Base-by-base conservation (phyloP, 306 rosid species). In the Delonix regia region DNA sequence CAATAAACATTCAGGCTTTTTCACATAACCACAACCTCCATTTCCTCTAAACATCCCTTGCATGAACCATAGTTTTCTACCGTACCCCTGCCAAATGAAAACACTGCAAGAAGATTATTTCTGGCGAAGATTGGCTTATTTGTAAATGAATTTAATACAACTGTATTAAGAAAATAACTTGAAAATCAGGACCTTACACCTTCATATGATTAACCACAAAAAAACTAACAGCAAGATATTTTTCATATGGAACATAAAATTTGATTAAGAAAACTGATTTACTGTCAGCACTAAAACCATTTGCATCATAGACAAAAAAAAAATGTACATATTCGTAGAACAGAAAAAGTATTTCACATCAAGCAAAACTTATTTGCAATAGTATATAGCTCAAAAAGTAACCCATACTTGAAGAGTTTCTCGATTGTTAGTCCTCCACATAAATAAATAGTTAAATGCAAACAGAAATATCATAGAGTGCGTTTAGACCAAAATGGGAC, bases 1-100 rank as follows among this genome's bases (percentile, higher is more conserved):
- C 84, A 92, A 27, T 47, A 94, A 90, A 81, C 87, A 87, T 5
- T 73, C 85, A 12, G 97, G 97, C 44, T 89, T 92, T 73, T 88
- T 92, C 81, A 94, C 85, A 79, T 92, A 92, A 77, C 97, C 98
- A 81, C 97, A 89, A 55, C 88, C 95, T 64, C 98, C 98, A 78
- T 94, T 94, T 61, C 90, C 89, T 88, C 88, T 89, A 80, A 92
- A 94, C 98, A 94, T 92, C 76, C 97, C 98, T 51, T 89, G 92
- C 97, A 92, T 90, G 84, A 41, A 65, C 97, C 97, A 82, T 4
- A 92, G 89, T 51, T 88, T 83, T 87, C 81, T 94, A 36, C 93
- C 97, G 77, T 83, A 85, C 67, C 97, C 95, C 98, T 94, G 87
- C 64, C 49, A 73, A 61, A 62, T 41, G 36, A 71, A 61, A 85